Evolutionary conservation across 139 green algal species (phyloP), one percentile per base, ranked within the genome.

Genomic region (Haematococcus lacustris): DNA sequence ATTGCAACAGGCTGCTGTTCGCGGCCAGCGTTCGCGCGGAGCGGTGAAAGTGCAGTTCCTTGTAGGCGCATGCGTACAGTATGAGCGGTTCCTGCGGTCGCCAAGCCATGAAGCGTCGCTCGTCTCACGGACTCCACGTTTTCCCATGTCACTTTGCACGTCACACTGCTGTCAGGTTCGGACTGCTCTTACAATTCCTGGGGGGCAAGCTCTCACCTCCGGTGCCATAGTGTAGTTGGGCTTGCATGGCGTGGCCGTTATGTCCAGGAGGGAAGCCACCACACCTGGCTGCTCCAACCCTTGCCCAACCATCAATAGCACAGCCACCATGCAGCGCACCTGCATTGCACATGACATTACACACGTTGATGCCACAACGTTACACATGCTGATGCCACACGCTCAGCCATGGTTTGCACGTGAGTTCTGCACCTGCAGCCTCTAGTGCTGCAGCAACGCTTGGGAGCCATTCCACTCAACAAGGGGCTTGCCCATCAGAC

Each of bases 251-350:
- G 17, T 59, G 9, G 57, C 61, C 0, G 67, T 61, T 23, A 93
- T 43, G 73, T 97, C 91, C 68, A 98, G 84, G 74, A 97, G 73
- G 32, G 77, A 71, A 17, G 66, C 43, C 38, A 96, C 80, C 9
- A 97, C 71, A 3, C 68, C 61, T 1, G 94, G 93, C 26, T 70
- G 25, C 81, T 98, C 94, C 60, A 84, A 71, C 0, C 87, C 82
- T 0, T 80, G 80, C 6, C 94, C 94, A 51, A 98, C 90, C 83
- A 97, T 89, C 17, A 97, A 78, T 62, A 98, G 83, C 32, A 98
- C 85, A 28, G 91, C 86, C 33, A 89, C 90, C 74, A 98, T 97
- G 88, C 90, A 98, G 37, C 94, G 89, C 43, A 98, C 89, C 86
- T 97, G 80, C 40, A 41, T 33, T 47, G 28, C n/a, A n/a, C n/a